These are phyloP conservation scores for Kwoniella sp. DNA, from an alignment of 768 basidiomycete genomes.

Conservation along the genomic window DNA sequence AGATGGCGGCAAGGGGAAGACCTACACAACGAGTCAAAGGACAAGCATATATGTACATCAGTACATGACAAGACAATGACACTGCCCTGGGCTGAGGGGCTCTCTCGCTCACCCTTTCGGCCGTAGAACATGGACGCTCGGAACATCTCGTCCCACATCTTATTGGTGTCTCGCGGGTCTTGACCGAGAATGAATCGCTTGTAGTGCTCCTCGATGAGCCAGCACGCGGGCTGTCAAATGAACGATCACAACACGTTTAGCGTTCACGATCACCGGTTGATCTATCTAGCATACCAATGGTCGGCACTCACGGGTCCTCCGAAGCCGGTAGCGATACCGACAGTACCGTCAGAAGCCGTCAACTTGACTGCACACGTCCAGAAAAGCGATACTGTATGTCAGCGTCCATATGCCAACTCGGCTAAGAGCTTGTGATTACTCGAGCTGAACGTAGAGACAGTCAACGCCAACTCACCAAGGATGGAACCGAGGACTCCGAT, in stretches of 20 bases:
- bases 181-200: conserved; percentile 57
- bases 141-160: conserved; percentile 58
- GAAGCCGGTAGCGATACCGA: conserved; percentile 58
- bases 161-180: conserved; percentile 57
- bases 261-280: no score
- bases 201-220: conserved; percentile 59
- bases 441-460: not conserved
- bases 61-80: not conserved
- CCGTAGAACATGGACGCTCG: conserved; percentile 58
- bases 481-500: conserved; percentile 58
- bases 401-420: conserved; percentile 8
- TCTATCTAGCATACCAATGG: no score
- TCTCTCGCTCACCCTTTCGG: conserved; percentile 46
- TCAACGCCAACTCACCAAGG: conserved; percentile 46
- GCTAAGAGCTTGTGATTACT: not conserved
- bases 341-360: conserved; percentile 57
- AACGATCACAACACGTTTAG: no score
- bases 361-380: conserved; percentile 46
- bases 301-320: conserved; percentile 46
- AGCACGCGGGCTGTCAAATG: conserved; percentile 47
- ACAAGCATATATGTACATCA: not conserved
- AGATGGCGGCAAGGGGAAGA: conserved; percentile 56
- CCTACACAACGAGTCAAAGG: conserved; percentile 31
- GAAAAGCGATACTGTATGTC: not conserved
- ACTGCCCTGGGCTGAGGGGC: no score